phyloP scores from a whole-genome alignment of 306 rosid species.

The Pterocarpus santalinus region DNA sequence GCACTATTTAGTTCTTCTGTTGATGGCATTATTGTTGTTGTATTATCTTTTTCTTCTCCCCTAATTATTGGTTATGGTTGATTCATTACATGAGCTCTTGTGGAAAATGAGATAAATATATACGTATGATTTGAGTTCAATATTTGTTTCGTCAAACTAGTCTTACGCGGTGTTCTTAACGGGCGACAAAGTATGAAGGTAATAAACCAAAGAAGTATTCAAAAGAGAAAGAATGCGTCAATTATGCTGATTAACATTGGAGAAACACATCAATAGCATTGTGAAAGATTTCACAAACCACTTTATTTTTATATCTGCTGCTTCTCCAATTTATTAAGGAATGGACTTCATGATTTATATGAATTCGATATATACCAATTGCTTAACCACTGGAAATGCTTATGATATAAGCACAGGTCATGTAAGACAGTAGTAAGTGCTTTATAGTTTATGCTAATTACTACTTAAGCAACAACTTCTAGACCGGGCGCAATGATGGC shows the following conservation, averaged over 20 bases:
- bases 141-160: not conserved
- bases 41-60: slow-evolving; percentile 34
- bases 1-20: not conserved
- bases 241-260: not conserved
- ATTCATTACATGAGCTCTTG: slow-evolving; percentile 19
- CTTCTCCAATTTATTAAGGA: too few relatives aligned
- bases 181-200: not conserved
- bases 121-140: not conserved
- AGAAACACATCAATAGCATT: not conserved
- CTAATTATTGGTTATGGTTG: slow-evolving; percentile 37
- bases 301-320: too few relatives aligned
- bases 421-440: not conserved
- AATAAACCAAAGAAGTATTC: not conserved
- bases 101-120: not conserved
- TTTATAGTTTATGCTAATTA: not conserved
- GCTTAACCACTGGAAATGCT: not conserved
- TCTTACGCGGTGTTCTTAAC: not conserved
- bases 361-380: not conserved
- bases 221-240: not conserved
- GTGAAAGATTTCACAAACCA: not conserved
- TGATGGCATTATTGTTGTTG: not conserved
- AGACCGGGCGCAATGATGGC: too few relatives aligned
- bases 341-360: too few relatives aligned
- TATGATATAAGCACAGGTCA: not conserved
- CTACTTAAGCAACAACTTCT: too few relatives aligned